Conservation (phyloP, 257 asterid genomes). For the Galeopsis tetrahit region DNA sequence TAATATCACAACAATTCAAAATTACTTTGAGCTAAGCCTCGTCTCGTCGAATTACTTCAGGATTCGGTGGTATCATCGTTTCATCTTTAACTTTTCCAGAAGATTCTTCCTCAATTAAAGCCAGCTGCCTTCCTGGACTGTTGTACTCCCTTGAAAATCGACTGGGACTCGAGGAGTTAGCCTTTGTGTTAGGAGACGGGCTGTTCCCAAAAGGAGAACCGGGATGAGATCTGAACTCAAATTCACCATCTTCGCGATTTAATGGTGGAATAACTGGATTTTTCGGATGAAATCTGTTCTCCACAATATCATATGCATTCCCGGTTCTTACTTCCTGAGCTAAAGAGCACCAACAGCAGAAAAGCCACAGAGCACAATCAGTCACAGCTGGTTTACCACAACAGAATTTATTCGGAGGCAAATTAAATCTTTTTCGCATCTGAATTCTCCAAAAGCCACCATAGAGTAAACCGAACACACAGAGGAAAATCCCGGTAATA, state of each 20-base stretch:
- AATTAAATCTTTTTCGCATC: conserved; percentile 79
- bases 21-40: conserved; percentile 35
- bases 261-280: conserved; percentile 42
- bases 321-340: conserved; percentile 96
- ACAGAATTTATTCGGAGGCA: conserved; percentile 66
- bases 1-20: conserved; percentile 29
- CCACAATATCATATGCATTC: conserved; percentile 69
- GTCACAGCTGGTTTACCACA: conserved; percentile 65
- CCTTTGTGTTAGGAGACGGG: conserved; percentile 28
- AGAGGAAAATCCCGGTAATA: conserved; percentile 73
- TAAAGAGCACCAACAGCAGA: conserved; percentile 89
- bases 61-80: conserved; percentile 53
- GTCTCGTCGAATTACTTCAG: conserved; percentile 50
- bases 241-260: conserved; percentile 60
- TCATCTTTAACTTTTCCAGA: conserved; percentile 40
- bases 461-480: conserved; percentile 78
- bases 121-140: conserved; percentile 50
- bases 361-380: conserved; percentile 86
- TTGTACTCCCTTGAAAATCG: conserved; percentile 40
- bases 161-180: conserved; percentile 52
- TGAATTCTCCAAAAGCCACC: conserved; percentile 98
- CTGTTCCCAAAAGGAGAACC: conserved; percentile 21
- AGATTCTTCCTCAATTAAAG: conserved; percentile 47
- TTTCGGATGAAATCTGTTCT: conserved; percentile 64
- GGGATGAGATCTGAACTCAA: conserved; percentile 36